Evolutionary conservation across 495 filamentous ascomycete genomes (phyloP), one percentile per base, ranked within the genome.

Genomic region (Daldinia loculata): DNA sequence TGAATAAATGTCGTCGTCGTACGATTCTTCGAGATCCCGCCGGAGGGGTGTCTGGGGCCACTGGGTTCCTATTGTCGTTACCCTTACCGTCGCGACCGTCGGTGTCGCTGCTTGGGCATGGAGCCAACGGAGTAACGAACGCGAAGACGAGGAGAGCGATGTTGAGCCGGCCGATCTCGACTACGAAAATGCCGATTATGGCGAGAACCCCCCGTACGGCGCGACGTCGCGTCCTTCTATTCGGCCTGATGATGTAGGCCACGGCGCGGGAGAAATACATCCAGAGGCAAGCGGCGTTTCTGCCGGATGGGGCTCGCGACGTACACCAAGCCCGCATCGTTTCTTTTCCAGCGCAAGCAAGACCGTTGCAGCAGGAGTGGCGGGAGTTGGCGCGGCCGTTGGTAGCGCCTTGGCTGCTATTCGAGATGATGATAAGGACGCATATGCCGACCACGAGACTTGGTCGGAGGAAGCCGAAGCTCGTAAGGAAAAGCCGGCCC

Each of bases 61-160:
- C 80, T 97, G 93, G 92, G 85, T 95, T 60, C 94, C 94, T 61
- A 81, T 97, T 50, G 89, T 89, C 56, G 76, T 97, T 66, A 97
- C 94, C 43, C 89, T 95, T 38, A 93, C 93, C 56, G 86, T 94
- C 70, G 94, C 94, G 38, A 92, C 94, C 24, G 86, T 91, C 58
- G 92, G 93, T 30, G 82, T 95, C 57, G 94, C 89, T 27, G 93
- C 94, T 24, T 98, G 94, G 94, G 87, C 94, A 30, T 97, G 93
- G 94, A 95, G 91, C 80, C 92, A 95, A 81, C 89, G 92, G 76
- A 87, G 81, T 63, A 90, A 89, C 63, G 84, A 91, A 71, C 91
- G 93, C 19, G 88, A 92, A 53, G 89, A 90, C 52, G 85, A 82
- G 59, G 74, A 81, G 59, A 78, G 75, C 64, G 76, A 81, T 59